Conservation (phyloP, 2,329 filamentous ascomycete genomes). For the Fusarium dimerum region DNA sequence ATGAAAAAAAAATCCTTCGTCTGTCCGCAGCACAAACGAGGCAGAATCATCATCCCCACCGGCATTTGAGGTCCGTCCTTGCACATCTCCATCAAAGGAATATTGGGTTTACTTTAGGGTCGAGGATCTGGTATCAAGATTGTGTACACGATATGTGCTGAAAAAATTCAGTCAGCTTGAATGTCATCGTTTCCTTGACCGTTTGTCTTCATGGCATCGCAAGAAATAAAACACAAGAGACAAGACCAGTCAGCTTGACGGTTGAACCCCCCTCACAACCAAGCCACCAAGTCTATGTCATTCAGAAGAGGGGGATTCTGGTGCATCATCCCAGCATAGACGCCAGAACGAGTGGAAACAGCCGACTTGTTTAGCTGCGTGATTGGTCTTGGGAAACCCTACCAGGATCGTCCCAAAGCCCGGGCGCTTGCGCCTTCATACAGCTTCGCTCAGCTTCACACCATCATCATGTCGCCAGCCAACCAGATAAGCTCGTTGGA, state of each 20-base stretch:
- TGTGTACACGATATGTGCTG: no score
- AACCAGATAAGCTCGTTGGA: constrained; percentile 19
- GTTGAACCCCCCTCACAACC: constrained; percentile 11
- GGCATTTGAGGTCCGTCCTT: no score
- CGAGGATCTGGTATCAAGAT: no score
- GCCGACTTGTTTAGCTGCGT: constrained; percentile 29
- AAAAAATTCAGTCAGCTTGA: not conserved
- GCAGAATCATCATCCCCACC: no score
- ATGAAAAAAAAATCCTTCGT: no score
- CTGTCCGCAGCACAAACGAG: no score
- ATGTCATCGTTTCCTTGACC: not conserved
- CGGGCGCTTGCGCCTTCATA: constrained; percentile 33
- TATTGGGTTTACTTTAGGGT: no score
- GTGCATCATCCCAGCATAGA: constrained; percentile 29
- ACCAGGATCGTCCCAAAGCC: constrained; percentile 15
- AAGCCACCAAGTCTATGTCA: constrained; percentile 10
- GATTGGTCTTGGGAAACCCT: constrained; percentile 27
- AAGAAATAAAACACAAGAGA: constrained; percentile 1
- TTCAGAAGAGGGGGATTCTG: constrained; percentile 11
- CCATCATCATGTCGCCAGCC: constrained; percentile 16
- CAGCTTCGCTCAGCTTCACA: constrained; percentile 19
- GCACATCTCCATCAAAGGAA: no score
- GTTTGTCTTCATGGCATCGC: not conserved
- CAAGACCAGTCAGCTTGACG: constrained; percentile 5
- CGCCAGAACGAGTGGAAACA: constrained; percentile 31